Base-by-base conservation (phyloP, 202 grass and related monocot genomes). In the Panicum virgatum region DNA sequence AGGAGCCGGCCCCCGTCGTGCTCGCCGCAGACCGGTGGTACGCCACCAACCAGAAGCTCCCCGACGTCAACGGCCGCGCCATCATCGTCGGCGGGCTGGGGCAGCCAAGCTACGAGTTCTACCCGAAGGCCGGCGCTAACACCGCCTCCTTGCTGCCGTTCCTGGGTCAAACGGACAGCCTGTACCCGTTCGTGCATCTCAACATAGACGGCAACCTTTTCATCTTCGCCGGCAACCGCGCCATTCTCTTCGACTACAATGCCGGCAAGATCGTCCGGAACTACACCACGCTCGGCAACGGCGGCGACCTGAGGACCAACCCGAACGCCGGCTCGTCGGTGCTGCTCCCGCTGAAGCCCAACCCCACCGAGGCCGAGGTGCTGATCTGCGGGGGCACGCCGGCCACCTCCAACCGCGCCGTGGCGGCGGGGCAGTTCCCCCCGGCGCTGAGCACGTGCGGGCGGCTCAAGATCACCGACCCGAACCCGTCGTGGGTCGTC, bases 161-260 rank as follows among this genome's bases (percentile, higher is more conserved):
- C 38, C n/a, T 94, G 66, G 29, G 38, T 0, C 15, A 88, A 18
- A 88, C 85, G 18, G 85, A 92, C 83, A 94, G 80, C 11, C 88
- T 94, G 72, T 97, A 97, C 42, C 94, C 94, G 1, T 97, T 97
- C 81, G 87, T 97, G 32, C 91, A 94, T 25, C 85, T 97, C 32
- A 97, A 86, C 80, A 80, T 97, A 3, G 94, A 97, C 11, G 94
- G 94, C 78, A 90, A 92, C 77, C 89, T 97, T 1, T 97, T 97
- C 73, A 76, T 97, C 81, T 97, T 92, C 61, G 90, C 94, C 66
- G 84, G 83, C 58, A 97, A 94, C 86, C 87, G 87, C 25, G 72
- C 91, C 62, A 50, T 97, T 12, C 85, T 97, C 2, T 66, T 89
- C 47, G 69, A 97, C 85, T 92, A 97, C 80, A 77, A 15, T 44